Conservation (phyloP, 257 asterid species). For the Solanum lycopersicoides region DNA sequence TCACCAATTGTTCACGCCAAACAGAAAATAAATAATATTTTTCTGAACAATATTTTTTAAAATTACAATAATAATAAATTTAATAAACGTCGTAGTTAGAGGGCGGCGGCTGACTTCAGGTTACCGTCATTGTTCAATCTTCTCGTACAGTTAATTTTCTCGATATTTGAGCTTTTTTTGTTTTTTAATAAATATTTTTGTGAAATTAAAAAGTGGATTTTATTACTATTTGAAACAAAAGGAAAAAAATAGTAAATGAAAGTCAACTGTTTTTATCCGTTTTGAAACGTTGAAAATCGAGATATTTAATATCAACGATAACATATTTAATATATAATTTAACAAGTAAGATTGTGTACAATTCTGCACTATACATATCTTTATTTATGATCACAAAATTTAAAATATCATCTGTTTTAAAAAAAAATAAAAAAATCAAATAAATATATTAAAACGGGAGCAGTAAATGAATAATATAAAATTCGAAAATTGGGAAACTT, state of each 20-base stretch:
- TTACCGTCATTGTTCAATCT: conserved; percentile 21
- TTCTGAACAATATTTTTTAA: background rate
- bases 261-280: conserved; percentile 1
- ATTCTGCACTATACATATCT: background rate
- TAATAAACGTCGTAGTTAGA: conserved; percentile 21
- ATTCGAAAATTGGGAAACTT: background rate
- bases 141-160: background rate
- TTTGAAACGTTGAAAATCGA: background rate
- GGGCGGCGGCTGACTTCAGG: conserved; percentile 46
- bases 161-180: background rate
- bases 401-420: background rate
- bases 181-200: background rate
- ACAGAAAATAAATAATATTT: background rate
- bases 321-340: rapidly evolving
- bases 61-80: background rate
- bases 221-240: background rate
- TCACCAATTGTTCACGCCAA: conserved; percentile 15
- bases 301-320: background rate
- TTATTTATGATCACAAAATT: background rate
- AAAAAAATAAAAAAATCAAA: too few species aligned
- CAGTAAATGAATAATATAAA: background rate
- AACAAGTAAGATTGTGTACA: background rate
- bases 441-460: background rate
- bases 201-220: background rate
- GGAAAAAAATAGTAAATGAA: background rate